These are phyloP conservation scores for Nakataea oryzae DNA, from an alignment of 2,329 filamentous ascomycete species.

Conservation along the genomic window DNA sequence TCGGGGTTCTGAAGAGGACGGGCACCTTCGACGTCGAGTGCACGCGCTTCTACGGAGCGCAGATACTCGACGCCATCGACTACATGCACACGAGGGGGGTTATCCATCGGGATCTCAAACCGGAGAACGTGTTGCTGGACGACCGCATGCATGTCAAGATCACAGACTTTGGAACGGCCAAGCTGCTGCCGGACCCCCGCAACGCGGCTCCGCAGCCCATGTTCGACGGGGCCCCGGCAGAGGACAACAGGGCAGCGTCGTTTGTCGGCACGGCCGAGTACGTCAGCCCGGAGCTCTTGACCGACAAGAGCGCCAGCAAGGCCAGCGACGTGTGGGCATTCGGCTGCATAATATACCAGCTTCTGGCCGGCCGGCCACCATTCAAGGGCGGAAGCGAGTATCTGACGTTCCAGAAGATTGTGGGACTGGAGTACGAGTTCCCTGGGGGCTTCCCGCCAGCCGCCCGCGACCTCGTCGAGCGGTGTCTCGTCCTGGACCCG, in stretches of 20 bases:
- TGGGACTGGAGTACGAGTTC: slow-evolving; percentile 88
- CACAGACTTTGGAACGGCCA: slow-evolving; percentile 97
- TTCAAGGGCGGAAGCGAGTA: slow-evolving; percentile 97
- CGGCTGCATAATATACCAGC: slow-evolving; percentile 94
- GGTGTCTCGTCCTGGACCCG: slow-evolving; percentile 83
- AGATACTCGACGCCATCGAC: slow-evolving; percentile 91
- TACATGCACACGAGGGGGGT: slow-evolving; percentile 97
- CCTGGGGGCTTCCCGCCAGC: slow-evolving; percentile 77
- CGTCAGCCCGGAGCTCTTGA: slow-evolving; percentile 93
- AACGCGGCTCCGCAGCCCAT: slow-evolving; percentile 31
- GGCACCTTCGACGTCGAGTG: slow-evolving; percentile 93
- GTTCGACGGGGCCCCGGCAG: slow-evolving; percentile 27
- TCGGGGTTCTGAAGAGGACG: slow-evolving; percentile 89
- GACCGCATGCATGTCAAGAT: slow-evolving; percentile 98
- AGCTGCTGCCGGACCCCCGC: slow-evolving; percentile 60
- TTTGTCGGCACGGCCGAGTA: slow-evolving; percentile 98
- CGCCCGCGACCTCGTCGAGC: slow-evolving; percentile 81
- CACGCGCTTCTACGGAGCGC: slow-evolving; percentile 84
- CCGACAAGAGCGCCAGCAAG: slow-evolving; percentile 94
- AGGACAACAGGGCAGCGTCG: slow-evolving; percentile 72
- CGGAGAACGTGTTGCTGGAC: slow-evolving; percentile 91
- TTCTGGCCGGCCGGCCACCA: slow-evolving; percentile 87
- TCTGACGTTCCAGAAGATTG: slow-evolving; percentile 96
- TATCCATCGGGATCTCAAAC: slow-evolving; percentile 93
- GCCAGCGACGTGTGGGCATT: slow-evolving; percentile 97